phyloP scores from a whole-genome alignment of 2,329 filamentous ascomycete genomes.

The Talaromyces sp. region DNA sequence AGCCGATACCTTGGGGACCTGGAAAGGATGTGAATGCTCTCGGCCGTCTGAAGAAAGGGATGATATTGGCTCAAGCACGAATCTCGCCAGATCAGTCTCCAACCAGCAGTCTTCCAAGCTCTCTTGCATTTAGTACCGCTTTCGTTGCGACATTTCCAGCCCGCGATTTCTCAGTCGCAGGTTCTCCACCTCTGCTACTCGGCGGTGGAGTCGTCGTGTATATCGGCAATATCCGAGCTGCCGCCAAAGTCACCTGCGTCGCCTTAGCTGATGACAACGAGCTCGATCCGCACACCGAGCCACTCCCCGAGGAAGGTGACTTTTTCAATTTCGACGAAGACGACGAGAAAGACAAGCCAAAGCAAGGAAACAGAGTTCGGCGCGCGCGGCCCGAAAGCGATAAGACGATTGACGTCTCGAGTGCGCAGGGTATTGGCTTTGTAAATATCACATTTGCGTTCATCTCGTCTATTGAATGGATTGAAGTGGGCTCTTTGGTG shows the following conservation, averaged over 20 bases:
- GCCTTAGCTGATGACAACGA: slow-evolving; percentile 33
- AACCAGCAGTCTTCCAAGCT: slow-evolving; percentile 18
- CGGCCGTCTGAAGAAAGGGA: slow-evolving; percentile 66
- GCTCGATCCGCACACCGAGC: slow-evolving; percentile 27
- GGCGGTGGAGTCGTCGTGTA: slow-evolving; percentile 67
- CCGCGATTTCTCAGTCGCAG: slow-evolving; percentile 46
- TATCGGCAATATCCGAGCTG: slow-evolving; percentile 78
- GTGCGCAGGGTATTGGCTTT: slow-evolving; percentile 26
- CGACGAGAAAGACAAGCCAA: slow-evolving; percentile 21
- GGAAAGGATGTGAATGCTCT: slow-evolving; percentile 27
- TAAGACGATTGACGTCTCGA: slow-evolving; percentile 26
- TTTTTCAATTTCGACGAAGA: slow-evolving; percentile 46
- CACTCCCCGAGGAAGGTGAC: slow-evolving; percentile 32
- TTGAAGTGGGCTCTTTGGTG: slow-evolving; percentile 55
- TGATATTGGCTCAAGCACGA: slow-evolving; percentile 61
- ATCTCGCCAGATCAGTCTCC: slow-evolving; percentile 40
- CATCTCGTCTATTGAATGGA: slow-evolving; percentile 55
- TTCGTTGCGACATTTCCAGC: slow-evolving; percentile 70
- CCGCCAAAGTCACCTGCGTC: slow-evolving; percentile 68
- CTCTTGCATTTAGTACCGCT: slow-evolving; percentile 55
- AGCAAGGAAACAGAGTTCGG: slow-evolving; percentile 8
- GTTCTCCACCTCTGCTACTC: slow-evolving; percentile 55
- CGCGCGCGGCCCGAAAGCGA: slow-evolving; percentile 25
- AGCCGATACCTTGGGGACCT: slow-evolving; percentile 33
- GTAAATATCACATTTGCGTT: slow-evolving; percentile 55